These are phyloP conservation scores for Gossypium raimondii DNA, from an alignment of 345 rosid species.

Conservation along the genomic window DNA sequence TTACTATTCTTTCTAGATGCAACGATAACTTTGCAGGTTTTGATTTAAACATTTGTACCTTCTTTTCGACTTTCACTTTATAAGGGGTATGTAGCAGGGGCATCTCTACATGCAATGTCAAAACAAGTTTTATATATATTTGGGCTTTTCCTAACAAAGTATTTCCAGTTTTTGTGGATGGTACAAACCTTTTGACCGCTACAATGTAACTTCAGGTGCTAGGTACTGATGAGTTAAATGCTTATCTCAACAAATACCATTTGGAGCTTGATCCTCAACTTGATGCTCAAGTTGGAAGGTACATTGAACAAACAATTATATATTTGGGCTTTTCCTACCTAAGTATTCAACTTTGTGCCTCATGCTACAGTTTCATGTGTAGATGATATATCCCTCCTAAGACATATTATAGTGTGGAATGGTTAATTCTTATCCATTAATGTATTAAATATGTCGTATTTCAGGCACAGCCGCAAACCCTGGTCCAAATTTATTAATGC, in stretches of 20 bases:
- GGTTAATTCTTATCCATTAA: background rate
- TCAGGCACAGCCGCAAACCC: constrained; percentile 94
- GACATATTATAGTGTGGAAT: background rate
- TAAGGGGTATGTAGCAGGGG: background rate
- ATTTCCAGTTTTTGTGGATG: background rate
- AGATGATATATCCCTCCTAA: background rate
- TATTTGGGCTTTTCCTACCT: too few species aligned
- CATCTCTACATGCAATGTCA: background rate
- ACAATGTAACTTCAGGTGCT: constrained; percentile 53
- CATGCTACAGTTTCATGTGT: background rate
- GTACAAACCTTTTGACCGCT: background rate
- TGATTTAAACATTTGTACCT: background rate
- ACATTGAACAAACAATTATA: constrained; percentile 6
- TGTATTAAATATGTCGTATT: constrained; percentile 7
- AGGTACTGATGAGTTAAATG: constrained; percentile 90
- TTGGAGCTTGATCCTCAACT: constrained; percentile 92
- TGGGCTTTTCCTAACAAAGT: background rate
- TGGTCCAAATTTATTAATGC: constrained; percentile 87
- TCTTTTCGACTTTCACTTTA: background rate
- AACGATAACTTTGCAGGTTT: background rate
- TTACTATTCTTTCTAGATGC: background rate
- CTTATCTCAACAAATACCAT: constrained; percentile 78
- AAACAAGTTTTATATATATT: background rate
- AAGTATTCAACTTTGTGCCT: background rate
- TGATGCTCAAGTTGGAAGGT: constrained; percentile 93